phyloP scores from a whole-genome alignment of 2,329 filamentous ascomycete genomes.

The Fusarium coicis region DNA sequence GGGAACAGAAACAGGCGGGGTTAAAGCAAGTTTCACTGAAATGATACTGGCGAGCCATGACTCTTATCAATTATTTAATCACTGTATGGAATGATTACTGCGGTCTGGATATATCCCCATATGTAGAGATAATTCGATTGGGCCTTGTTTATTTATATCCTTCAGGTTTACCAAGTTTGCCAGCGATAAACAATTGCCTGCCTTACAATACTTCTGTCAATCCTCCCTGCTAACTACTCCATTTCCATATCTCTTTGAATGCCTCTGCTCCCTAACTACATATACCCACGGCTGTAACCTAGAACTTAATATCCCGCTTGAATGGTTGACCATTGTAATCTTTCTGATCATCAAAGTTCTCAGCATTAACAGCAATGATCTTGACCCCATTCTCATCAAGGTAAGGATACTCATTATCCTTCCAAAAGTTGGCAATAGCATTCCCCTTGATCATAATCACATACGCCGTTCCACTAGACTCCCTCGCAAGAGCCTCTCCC shows the following conservation, averaged over 20 bases:
- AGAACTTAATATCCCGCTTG: background rate
- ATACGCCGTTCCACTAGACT: background rate
- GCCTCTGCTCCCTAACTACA: accelerated
- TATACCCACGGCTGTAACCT: accelerated
- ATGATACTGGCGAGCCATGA: no score
- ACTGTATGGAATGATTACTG: accelerated
- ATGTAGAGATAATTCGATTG: background rate
- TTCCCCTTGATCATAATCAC: background rate
- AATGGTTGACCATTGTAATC: background rate
- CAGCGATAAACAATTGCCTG: background rate
- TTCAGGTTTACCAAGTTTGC: accelerated
- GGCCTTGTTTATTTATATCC: accelerated
- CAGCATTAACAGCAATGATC: background rate
- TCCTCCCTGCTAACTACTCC: accelerated
- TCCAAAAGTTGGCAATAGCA: background rate
- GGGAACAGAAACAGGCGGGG: background rate
- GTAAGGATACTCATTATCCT: background rate
- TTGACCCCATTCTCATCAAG: background rate
- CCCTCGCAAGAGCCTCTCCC: background rate
- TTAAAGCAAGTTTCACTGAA: background rate
- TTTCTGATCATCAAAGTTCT: background rate
- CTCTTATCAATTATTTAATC: accelerated
- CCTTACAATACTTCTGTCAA: accelerated
- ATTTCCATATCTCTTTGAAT: accelerated
- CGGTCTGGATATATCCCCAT: accelerated